Conservation (phyloP, 352 stramenopile genomes). For the Aphanomyces stellatus region DNA sequence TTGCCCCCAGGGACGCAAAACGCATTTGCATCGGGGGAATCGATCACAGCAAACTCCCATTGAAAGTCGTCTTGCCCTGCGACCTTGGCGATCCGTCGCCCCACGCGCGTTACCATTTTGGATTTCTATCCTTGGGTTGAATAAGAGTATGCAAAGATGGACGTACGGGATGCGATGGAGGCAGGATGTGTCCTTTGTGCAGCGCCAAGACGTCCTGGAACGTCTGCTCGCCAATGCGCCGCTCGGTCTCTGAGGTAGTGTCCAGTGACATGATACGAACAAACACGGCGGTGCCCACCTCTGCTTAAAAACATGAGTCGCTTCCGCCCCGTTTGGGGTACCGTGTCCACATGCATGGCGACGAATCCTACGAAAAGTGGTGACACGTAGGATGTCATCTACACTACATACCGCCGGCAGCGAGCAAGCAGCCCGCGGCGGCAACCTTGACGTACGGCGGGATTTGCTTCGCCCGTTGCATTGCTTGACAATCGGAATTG, state of each 20-base stretch:
- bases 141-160: neutral
- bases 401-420: neutral
- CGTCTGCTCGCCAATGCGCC: slow-evolving; percentile 40
- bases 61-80: slow-evolving; percentile 42
- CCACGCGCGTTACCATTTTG: slow-evolving; percentile 44
- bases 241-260: slow-evolving; percentile 28
- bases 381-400: neutral
- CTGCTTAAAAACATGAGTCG: slow-evolving; percentile 58
- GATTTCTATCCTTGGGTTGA: slow-evolving; percentile 34
- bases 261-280: neutral
- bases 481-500: neutral
- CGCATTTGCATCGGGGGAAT: slow-evolving; percentile 55
- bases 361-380: neutral
- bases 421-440: neutral
- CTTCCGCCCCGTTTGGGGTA: slow-evolving; percentile 42
- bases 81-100: slow-evolving; percentile 39
- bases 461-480: neutral
- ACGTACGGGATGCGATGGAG: slow-evolving; percentile 37
- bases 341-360: slow-evolving; percentile 44
- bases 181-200: slow-evolving; percentile 33
- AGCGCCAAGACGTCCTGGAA: slow-evolving; percentile 24
- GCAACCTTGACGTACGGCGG: slow-evolving; percentile 3
- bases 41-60: slow-evolving; percentile 64
- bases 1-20: slow-evolving; percentile 65
- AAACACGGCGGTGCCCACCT: slow-evolving; percentile 19